Conservation (phyloP, 2,329 filamentous ascomycete species). For the Neonectria magnoliae region DNA sequence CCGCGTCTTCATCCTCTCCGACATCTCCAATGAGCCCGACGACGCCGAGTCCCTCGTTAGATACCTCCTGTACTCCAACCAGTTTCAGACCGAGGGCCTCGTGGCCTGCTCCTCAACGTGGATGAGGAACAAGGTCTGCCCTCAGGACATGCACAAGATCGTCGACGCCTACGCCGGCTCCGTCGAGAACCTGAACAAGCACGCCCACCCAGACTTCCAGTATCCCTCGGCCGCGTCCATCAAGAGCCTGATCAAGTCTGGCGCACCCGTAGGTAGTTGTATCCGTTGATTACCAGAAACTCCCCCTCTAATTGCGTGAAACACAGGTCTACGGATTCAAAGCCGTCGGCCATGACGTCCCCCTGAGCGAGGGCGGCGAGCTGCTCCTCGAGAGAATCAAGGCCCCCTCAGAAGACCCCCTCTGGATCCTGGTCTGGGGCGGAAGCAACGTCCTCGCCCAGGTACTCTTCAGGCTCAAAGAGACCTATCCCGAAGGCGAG, state of each 20-base stretch:
- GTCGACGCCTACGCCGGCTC: slow-evolving; percentile 55
- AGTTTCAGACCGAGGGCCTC: slow-evolving; percentile 58
- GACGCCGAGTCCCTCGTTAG: slow-evolving; percentile 57
- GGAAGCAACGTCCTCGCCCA: slow-evolving; percentile 63
- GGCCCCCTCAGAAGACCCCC: slow-evolving; percentile 46
- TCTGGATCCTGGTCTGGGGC: slow-evolving; percentile 65
- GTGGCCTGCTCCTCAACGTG: slow-evolving; percentile 58
- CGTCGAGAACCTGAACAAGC: slow-evolving; percentile 58
- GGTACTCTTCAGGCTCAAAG: slow-evolving; percentile 52
- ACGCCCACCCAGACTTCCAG: slow-evolving; percentile 54
- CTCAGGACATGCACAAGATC: slow-evolving; percentile 56
- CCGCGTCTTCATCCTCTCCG: slow-evolving; percentile 53
- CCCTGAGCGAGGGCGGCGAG: slow-evolving; percentile 52
- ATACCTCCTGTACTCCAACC: slow-evolving; percentile 57
- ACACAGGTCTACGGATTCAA: slow-evolving; percentile 47
- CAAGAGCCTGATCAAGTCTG: slow-evolving; percentile 48
- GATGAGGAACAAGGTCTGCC: slow-evolving; percentile 52
- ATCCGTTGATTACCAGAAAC: not conserved
- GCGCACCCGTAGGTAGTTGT: slow-evolving; percentile 45
- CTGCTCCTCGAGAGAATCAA: slow-evolving; percentile 51
- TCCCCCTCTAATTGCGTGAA: not conserved
- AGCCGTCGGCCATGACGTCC: slow-evolving; percentile 44
- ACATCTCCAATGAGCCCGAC: slow-evolving; percentile 59
- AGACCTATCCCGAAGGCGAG: slow-evolving; percentile 41
- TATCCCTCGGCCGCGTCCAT: slow-evolving; percentile 53